A percentile compares a stretch with the other conserved stretches of the same genome.
Evolutionary conservation across 2,329 filamentous ascomycete genomes (phyloP).

Genomic region (Diaporthe longicolla): DNA sequence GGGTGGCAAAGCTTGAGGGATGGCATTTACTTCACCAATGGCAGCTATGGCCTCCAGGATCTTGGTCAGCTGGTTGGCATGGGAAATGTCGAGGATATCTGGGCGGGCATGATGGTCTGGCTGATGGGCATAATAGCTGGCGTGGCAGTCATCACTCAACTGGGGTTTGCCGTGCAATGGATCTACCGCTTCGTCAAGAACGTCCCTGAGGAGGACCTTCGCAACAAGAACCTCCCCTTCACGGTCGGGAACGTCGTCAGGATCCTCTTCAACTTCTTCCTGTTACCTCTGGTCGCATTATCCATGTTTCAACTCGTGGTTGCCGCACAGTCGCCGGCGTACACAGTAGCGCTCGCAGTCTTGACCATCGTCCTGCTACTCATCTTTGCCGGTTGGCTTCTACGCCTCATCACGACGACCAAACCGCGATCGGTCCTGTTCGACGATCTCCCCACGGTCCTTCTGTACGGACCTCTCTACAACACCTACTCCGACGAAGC

Average conservation of each 20-base stretch:
- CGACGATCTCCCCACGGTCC: constrained; percentile 90
- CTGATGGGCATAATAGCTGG: constrained; percentile 81
- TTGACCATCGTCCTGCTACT: constrained; percentile 81
- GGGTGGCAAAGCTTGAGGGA: constrained; percentile 80
- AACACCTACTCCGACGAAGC: constrained; percentile 98
- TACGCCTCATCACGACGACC: constrained; percentile 84
- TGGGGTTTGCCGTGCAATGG: constrained; percentile 84
- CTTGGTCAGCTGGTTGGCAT: constrained; percentile 89
- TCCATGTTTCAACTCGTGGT: constrained; percentile 94
- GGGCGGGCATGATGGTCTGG: constrained; percentile 96
- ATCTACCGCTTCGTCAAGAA: constrained; percentile 78
- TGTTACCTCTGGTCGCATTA: constrained; percentile 87
- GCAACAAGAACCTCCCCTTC: constrained; percentile 93
- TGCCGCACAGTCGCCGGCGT: constrained; percentile 75
- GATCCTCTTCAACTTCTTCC: constrained; percentile 91
- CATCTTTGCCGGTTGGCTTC: constrained; percentile 82
- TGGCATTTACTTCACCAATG: constrained; percentile 87
- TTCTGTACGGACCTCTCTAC: constrained; percentile 93
- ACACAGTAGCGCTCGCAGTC: constrained; percentile 80
- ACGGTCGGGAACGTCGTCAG: constrained; percentile 83
- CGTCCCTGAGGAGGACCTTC: constrained; percentile 86
- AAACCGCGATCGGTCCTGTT: constrained; percentile 90
- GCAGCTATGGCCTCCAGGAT: constrained; percentile 82
- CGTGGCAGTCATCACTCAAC: constrained; percentile 78
- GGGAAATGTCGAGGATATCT: constrained; percentile 81